phyloP scores from a whole-genome alignment of 2,329 filamentous ascomycete species.

The Aspergillus tubingensis region DNA sequence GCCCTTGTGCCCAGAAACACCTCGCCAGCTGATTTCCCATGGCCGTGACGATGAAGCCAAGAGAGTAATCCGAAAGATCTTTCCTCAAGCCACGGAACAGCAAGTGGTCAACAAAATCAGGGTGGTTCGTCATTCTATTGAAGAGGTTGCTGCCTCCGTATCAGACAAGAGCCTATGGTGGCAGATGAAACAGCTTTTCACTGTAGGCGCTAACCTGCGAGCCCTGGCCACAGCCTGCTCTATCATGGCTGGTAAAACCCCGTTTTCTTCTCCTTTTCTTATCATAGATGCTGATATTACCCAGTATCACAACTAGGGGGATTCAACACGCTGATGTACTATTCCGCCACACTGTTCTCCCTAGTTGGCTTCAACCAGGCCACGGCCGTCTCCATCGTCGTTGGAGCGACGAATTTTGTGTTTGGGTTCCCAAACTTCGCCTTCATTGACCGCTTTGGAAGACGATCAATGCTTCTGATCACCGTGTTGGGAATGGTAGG shows the following conservation, averaged over 20 bases:
- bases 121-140: slow-evolving; percentile 43
- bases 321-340: slow-evolving; percentile 51
- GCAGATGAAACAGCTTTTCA: slow-evolving; percentile 50
- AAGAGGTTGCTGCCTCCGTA: slow-evolving; percentile 33
- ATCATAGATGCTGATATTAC: not conserved
- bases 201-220: slow-evolving; percentile 47
- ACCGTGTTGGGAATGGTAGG: not conserved
- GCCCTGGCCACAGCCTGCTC: slow-evolving; percentile 49
- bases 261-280: not conserved
- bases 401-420: slow-evolving; percentile 42
- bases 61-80: slow-evolving; percentile 32
- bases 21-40: slow-evolving; percentile 50
- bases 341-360: slow-evolving; percentile 46
- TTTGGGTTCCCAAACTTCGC: slow-evolving; percentile 51
- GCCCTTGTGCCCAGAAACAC: slow-evolving; percentile 52
- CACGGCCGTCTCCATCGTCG: slow-evolving; percentile 50
- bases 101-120: slow-evolving; percentile 50
- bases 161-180: slow-evolving; percentile 44
- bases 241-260: slow-evolving; percentile 42
- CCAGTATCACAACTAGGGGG: slow-evolving; percentile 46
- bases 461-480: not conserved
- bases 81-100: slow-evolving; percentile 34
- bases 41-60: slow-evolving; percentile 44
- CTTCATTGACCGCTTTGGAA: slow-evolving; percentile 41
- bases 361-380: slow-evolving; percentile 55